Percentiles rank a stretch among this genome's conserved stretches.
Evolutionary conservation across 768 basidiomycete species (phyloP).

Genomic region (Hericium alpestre): DNA sequence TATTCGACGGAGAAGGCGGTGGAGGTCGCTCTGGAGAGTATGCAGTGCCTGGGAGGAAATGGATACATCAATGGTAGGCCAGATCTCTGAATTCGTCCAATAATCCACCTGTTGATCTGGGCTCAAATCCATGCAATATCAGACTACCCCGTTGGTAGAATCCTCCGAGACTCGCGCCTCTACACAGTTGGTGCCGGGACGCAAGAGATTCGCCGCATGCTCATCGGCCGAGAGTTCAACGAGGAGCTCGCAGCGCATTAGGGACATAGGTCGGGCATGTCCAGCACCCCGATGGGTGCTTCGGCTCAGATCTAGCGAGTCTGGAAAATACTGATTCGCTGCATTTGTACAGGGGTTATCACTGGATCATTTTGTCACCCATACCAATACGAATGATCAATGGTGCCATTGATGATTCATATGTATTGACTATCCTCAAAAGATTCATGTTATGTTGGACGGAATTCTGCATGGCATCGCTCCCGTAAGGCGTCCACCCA

Average conservation of each 20-base stretch:
- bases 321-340: too few species aligned
- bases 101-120: neutral
- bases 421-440: too few species aligned
- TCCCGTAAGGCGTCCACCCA: too few species aligned
- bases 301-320: too few species aligned
- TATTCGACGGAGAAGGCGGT: constrained; percentile 90
- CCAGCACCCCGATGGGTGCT: too few species aligned
- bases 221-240: constrained; percentile 91
- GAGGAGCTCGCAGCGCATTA: constrained; percentile 32
- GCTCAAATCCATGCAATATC: neutral
- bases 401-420: too few species aligned
- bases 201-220: constrained; percentile 89
- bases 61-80: constrained; percentile 85
- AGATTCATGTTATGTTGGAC: too few species aligned
- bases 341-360: too few species aligned
- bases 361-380: too few species aligned
- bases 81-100: neutral
- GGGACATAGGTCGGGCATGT: too few species aligned
- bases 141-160: constrained; percentile 88
- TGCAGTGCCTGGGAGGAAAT: constrained; percentile 92
- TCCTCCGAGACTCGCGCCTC: constrained; percentile 76
- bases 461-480: too few species aligned
- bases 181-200: constrained; percentile 97
- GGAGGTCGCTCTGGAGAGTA: constrained; percentile 82
- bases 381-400: too few species aligned